Base-by-base conservation (phyloP, 495 filamentous ascomycete genomes). In the Trichocladium uniseriatum region DNA sequence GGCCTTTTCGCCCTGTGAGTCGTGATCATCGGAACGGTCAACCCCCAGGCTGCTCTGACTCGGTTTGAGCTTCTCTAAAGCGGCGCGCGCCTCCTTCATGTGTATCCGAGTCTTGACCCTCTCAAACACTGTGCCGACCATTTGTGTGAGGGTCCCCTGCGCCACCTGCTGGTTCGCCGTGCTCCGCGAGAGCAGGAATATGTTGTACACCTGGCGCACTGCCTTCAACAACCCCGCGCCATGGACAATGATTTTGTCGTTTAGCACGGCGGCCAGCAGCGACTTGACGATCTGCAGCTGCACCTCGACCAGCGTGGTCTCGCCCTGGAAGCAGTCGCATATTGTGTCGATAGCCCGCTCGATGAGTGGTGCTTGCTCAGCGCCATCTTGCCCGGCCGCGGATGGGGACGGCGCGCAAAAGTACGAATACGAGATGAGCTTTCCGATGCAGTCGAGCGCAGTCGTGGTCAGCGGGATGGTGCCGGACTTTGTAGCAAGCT, bases 281-380 rank as follows among this genome's bases (percentile, higher is more conserved):
- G 92, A 95, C 69, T 96, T 95, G 61, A 99, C 86, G 56, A 99
- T 99, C 67, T 99, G 94, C 55, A 96, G 76, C 64, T 99, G 92
- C 22, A 95, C 83, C 57, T 95, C 88, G 43, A 83, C 77, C 10
- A 82, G 81, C 0, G 94, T 97, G 4, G 84, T 84, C 60, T 99
- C 94, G 52, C 92, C 90, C 57, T 96, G 88, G 56, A 97, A 99
- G 63, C 94, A 99, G 60, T 97, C 91, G 74, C 94, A 97, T 68
- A 99, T 97, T 32, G 91, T 95, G 67, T 99, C 94, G 57, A 99
- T 99, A 38, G 94, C 94, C 54, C 89, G 80, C 65, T 99, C 94
- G 62, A 99, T 96, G 61, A 99, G 72, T 41, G 71, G 67, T 36
- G 74, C 57, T 37, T 76, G 73, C 28, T 71, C 75, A 49, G 70